Percentiles rank a stretch among this genome's conserved stretches.
phyloP scores from a whole-genome alignment of 1,139 yeast species.

The Suhomyces panamericanus region DNA sequence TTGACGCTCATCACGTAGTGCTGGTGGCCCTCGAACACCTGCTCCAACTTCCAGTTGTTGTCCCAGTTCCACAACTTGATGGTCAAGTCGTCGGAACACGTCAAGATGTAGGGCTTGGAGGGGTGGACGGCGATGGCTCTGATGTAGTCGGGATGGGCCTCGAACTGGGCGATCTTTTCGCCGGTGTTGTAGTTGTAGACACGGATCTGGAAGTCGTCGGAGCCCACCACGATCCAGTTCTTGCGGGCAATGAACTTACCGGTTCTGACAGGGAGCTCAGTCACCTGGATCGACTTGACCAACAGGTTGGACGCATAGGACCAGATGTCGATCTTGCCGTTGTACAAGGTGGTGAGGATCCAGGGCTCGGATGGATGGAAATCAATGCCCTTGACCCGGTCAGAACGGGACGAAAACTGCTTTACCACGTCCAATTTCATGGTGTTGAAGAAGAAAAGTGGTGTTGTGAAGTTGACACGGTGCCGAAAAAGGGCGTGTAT shows the following conservation, averaged over 20 bases:
- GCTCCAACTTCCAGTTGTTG: conserved; percentile 84
- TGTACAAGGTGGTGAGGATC: conserved; percentile 83
- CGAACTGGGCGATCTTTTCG: conserved; percentile 90
- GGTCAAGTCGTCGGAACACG: conserved; percentile 90
- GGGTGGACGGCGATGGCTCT: conserved; percentile 95
- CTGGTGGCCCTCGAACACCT: conserved; percentile 91
- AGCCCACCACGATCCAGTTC: conserved; percentile 95
- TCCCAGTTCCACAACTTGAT: conserved; percentile 98
- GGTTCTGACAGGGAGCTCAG: conserved; percentile 93
- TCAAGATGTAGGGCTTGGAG: conserved; percentile 80
- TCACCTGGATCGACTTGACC: conserved; percentile 66
- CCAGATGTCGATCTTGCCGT: conserved; percentile 89
- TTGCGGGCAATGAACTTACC: conserved; percentile 94
- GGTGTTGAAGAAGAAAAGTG: conserved; percentile 4
- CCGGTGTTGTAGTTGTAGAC: conserved; percentile 95
- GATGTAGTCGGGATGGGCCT: conserved; percentile 97
- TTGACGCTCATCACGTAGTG: conserved; percentile 94
- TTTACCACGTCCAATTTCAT: conserved; percentile 61
- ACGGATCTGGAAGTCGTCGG: conserved; percentile 92
- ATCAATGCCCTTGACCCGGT: conserved; percentile 96
- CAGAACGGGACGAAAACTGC: conserved; percentile 83
- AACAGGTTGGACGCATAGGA: conserved; percentile 75
- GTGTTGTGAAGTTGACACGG: conserved; percentile 12
- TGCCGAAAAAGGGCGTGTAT: conserved; percentile 2
- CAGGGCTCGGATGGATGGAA: conserved; percentile 98